phyloP scores from a whole-genome alignment of 169 alveolate genomes.

The Prorocentrum cordatum region DNA sequence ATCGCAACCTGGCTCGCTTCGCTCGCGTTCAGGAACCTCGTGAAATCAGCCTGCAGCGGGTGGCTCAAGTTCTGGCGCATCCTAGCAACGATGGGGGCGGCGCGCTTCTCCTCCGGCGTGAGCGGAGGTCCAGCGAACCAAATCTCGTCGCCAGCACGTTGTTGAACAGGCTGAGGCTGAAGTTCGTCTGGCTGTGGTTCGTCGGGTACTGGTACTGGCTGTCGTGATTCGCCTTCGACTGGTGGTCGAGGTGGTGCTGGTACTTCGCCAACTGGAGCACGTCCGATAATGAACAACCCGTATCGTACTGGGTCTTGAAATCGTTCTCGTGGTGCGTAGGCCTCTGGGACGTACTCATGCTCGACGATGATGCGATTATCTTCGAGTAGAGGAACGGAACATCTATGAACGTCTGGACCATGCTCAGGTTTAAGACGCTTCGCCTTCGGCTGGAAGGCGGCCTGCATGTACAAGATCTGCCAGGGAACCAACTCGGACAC shows the following conservation, averaged over 20 bases:
- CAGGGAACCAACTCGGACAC: neutral
- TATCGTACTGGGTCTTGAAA: neutral
- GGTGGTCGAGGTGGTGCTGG: neutral
- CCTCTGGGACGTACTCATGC: neutral
- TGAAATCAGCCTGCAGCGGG: too few relatives aligned
- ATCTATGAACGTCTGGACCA: neutral
- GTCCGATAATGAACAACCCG: neutral
- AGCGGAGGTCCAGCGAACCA: constrained; percentile 7
- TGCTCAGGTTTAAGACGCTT: neutral
- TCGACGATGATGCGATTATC: neutral
- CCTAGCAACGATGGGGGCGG: neutral
- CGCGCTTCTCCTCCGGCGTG: neutral
- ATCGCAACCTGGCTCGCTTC: neutral
- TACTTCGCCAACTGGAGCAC: neutral
- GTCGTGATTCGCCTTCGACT: too few relatives aligned
- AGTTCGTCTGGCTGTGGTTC: too few relatives aligned
- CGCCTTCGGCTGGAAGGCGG: neutral
- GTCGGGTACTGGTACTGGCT: too few relatives aligned
- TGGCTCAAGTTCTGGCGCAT: constrained; percentile 13
- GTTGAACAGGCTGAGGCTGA: too few relatives aligned
- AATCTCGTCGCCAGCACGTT: too few relatives aligned
- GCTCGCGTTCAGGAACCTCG: neutral
- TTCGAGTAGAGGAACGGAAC: neutral
- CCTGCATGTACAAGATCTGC: neutral
- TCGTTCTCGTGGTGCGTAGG: constrained; percentile 8